A percentile compares a stretch with the other conserved stretches of the same genome.
Evolutionary conservation across 2,329 filamentous ascomycete genomes (phyloP).

Genomic region (Exophiala spinifera): DNA sequence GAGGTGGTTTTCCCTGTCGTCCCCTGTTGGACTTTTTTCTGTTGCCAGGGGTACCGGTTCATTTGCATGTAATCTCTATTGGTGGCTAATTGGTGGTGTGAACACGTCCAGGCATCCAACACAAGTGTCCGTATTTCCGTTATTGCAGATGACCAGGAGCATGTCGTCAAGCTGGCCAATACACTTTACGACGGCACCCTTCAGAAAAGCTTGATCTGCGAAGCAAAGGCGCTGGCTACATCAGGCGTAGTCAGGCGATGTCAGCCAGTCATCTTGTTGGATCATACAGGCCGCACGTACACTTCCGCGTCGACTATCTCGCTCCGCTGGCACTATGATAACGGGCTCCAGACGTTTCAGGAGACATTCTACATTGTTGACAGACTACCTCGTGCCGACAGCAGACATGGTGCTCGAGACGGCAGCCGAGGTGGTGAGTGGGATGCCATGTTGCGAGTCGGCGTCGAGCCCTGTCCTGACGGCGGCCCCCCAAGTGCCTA

Average conservation of each 20-base stretch:
- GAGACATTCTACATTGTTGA: constrained; percentile 26
- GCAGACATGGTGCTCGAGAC: background rate
- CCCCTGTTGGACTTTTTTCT: too few relatives aligned
- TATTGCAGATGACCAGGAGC: constrained; percentile 23
- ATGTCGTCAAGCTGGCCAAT: constrained; percentile 16
- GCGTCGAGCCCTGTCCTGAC: constrained; percentile 8
- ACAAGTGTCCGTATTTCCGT: constrained; percentile 16
- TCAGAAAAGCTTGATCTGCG: constrained; percentile 20
- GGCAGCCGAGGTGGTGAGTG: constrained; percentile 2
- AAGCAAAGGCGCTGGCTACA: constrained; percentile 18
- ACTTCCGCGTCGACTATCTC: constrained; percentile 16
- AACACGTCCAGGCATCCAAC: constrained; percentile 6
- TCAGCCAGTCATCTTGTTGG: constrained; percentile 10
- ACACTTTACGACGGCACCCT: constrained; percentile 11
- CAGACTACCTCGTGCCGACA: background rate
- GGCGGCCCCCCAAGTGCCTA: constrained; percentile 1
- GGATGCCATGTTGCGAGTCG: constrained; percentile 19
- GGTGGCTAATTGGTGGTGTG: too few relatives aligned
- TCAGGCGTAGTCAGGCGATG: constrained; percentile 5
- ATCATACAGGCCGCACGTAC: constrained; percentile 12
- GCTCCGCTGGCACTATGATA: constrained; percentile 24
- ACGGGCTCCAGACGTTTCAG: constrained; percentile 20
- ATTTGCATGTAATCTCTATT: too few relatives aligned
- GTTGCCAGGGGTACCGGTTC: too few relatives aligned
- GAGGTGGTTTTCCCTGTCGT: too few relatives aligned